phyloP scores from a whole-genome alignment of 164 flowering plant species.

The Chloranthus sessilifolius region DNA sequence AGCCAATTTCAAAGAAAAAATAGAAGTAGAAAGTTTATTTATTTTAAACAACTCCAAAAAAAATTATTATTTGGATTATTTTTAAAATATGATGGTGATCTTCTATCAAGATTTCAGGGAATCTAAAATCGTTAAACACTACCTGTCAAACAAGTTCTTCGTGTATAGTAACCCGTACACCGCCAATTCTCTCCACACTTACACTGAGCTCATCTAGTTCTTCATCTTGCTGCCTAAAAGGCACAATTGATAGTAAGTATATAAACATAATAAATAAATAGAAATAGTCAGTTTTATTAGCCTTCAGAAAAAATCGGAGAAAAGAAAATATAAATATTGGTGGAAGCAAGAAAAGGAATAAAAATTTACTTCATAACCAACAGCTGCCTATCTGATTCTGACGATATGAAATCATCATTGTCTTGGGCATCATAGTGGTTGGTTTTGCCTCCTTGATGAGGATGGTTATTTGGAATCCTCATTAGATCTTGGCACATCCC shows the following conservation, averaged over 20 bases:
- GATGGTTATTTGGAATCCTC: constrained; percentile 49
- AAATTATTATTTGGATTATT: constrained; percentile 2
- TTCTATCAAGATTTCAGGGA: no score
- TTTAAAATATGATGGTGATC: no score
- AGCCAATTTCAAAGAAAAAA: no score
- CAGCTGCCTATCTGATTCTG: constrained; percentile 82
- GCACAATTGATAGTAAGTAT: constrained; percentile 9
- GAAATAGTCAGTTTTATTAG: no score
- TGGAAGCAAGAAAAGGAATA: no score
- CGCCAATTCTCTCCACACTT: constrained; percentile 88
- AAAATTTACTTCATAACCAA: constrained; percentile 63
- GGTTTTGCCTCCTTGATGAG: constrained; percentile 38
- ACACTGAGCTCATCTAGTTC: constrained; percentile 92
- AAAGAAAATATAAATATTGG: no score
- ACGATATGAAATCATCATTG: constrained; percentile 71
- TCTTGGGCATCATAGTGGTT: constrained; percentile 36
- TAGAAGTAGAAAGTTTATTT: no score
- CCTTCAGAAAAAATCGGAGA: no score
- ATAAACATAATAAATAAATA: no score
- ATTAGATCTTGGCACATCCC: constrained; percentile 67
- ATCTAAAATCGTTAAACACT: no score
- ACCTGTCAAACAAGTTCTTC: constrained; percentile 97
- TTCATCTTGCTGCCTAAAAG: constrained; percentile 84
- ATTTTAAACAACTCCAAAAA: no score
- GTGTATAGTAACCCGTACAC: constrained; percentile 92